Conservation (phyloP, 441 rosid genomes). For the Gossypium schwendimanii region DNA sequence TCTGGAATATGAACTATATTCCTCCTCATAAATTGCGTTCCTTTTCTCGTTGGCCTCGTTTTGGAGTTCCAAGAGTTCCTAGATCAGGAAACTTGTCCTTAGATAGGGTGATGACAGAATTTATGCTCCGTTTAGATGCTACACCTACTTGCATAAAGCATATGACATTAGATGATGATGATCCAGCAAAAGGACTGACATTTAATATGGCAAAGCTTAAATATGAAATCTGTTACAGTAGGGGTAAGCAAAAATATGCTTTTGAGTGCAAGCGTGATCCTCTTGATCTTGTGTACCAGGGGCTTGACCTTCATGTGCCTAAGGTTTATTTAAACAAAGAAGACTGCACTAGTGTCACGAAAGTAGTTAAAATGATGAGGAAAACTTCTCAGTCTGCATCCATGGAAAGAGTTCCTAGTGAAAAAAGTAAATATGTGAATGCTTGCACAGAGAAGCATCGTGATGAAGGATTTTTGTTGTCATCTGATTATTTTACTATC, state of each 20-base stretch:
- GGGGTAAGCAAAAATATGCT: slow-evolving; percentile 88
- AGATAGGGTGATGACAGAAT: slow-evolving; percentile 94
- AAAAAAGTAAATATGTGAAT: slow-evolving; percentile 35
- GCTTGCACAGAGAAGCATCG: slow-evolving; percentile 64
- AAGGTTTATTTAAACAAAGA: slow-evolving; percentile 61
- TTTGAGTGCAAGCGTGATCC: slow-evolving; percentile 83
- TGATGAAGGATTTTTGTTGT: slow-evolving; percentile 86
- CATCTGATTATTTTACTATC: slow-evolving; percentile 92
- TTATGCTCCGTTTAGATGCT: slow-evolving; percentile 84
- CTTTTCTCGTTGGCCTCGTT: slow-evolving; percentile 94
- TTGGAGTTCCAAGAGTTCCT: slow-evolving; percentile 69
- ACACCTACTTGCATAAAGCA: slow-evolving; percentile 67
- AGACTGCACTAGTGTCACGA: slow-evolving; percentile 45
- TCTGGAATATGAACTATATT: slow-evolving; percentile 72
- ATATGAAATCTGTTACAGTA: slow-evolving; percentile 70
- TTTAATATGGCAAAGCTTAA: slow-evolving; percentile 78
- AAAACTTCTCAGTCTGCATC: slow-evolving; percentile 60
- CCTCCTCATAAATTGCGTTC: slow-evolving; percentile 94
- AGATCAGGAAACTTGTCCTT: slow-evolving; percentile 91
- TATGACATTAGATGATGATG: slow-evolving; percentile 80
- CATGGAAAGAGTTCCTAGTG: slow-evolving; percentile 60
- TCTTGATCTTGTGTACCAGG: slow-evolving; percentile 96
- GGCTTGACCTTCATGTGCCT: slow-evolving; percentile 86
- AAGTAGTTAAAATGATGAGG: slow-evolving; percentile 46
- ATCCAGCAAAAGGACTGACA: slow-evolving; percentile 88